phyloP scores from a whole-genome alignment of 371 early-diverging fungal genomes.

The Zychaea mexicana region DNA sequence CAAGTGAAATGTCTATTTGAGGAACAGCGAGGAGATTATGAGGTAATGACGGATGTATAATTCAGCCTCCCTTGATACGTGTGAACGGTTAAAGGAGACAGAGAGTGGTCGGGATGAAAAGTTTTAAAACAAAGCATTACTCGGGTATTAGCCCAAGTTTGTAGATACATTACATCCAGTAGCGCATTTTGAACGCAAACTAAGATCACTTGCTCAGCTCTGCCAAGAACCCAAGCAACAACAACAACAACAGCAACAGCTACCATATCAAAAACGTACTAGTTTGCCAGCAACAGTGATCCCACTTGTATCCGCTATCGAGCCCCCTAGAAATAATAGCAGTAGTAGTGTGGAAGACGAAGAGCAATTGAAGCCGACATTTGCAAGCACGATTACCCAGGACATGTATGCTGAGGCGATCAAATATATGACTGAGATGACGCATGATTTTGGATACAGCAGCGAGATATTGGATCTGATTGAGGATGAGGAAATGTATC shows the following conservation, averaged over 20 bases:
- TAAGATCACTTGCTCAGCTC: conserved; percentile 43
- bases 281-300: conserved; percentile 21
- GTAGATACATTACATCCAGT: conserved; percentile 46
- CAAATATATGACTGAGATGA: conserved; percentile 27
- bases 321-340: conserved; percentile 1
- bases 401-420: conserved; percentile 48
- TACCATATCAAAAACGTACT: background rate
- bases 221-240: conserved; percentile 33
- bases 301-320: conserved; percentile 36
- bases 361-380: conserved; percentile 10
- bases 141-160: conserved; percentile 28
- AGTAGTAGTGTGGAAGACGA: background rate
- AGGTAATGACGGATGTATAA: conserved; percentile 7
- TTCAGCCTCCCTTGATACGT: too few species aligned
- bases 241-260: background rate
- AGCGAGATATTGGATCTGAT: conserved; percentile 36
- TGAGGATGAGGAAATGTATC: conserved; percentile 14
- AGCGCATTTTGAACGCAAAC: conserved; percentile 40
- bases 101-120: too few species aligned
- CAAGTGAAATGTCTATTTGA: background rate
- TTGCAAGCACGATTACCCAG: conserved; percentile 27
- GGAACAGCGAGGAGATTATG: conserved; percentile 12
- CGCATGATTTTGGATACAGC: conserved; percentile 30
- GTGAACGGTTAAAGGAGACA: too few species aligned
- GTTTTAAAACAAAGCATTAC: background rate